These are phyloP conservation scores for Xylaria scruposa DNA, from an alignment of 495 filamentous ascomycete species.

Conservation along the genomic window DNA sequence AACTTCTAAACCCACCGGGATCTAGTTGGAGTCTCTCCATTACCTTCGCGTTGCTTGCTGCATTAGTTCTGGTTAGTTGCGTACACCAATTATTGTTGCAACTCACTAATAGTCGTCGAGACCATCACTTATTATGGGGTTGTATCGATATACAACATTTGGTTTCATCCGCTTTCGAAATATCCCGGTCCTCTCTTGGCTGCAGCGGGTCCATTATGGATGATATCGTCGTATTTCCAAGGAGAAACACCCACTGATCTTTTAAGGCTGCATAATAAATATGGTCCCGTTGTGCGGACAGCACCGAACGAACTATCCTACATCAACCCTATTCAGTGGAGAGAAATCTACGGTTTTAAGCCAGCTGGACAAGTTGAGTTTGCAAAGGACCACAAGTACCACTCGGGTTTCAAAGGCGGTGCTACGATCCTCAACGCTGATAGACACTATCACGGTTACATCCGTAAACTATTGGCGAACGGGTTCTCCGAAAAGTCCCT, in stretches of 20 bases:
- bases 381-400: constrained; percentile 22
- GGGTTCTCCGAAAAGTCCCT: constrained; percentile 58
- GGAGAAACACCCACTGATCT: constrained; percentile 29
- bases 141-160: constrained; percentile 46
- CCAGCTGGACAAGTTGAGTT: constrained; percentile 22
- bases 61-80: not conserved
- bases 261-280: constrained; percentile 31
- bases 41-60: not conserved
- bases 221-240: constrained; percentile 22
- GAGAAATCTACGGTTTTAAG: constrained; percentile 36
- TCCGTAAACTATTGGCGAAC: constrained; percentile 50
- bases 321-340: constrained; percentile 30
- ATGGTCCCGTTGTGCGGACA: constrained; percentile 35
- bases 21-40: not conserved
- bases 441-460: constrained; percentile 41
- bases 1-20: not conserved
- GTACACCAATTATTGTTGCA: not conserved
- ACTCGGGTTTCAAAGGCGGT: constrained; percentile 7
- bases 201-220: constrained; percentile 21
- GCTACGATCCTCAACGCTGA: constrained; percentile 35
- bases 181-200: constrained; percentile 56
- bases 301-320: constrained; percentile 37
- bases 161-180: constrained; percentile 54
- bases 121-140: constrained; percentile 4
- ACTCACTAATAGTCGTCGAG: not conserved